A percentile compares a stretch with the other conserved stretches of the same genome.
Conservation (phyloP, 768 basidiomycete genomes). For the Peribolospora baueri region DNA sequence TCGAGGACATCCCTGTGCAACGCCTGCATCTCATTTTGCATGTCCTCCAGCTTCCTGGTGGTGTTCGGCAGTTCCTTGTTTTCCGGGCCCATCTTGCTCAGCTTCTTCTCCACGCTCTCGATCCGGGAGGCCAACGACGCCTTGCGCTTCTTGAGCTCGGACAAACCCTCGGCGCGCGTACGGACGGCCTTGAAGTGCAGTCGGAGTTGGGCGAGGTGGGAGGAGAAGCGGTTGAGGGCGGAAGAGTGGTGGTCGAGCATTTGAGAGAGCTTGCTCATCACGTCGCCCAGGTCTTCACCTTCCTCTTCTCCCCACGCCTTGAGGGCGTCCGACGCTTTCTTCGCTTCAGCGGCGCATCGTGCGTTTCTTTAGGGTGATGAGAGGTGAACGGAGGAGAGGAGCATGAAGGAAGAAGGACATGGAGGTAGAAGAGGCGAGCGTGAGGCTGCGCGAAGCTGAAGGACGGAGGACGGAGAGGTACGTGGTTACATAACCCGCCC, state of each 20-base stretch:
- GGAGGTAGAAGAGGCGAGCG: too few relatives aligned
- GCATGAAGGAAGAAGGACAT: too few relatives aligned
- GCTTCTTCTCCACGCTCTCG: conserved; percentile 23
- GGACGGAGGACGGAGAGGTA: too few relatives aligned
- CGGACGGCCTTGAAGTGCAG: conserved; percentile 21
- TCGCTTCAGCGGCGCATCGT: conserved; percentile 10
- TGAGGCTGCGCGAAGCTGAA: too few relatives aligned
- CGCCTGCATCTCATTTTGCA: neutral
- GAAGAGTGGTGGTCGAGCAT: conserved; percentile 19
- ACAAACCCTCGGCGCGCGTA: conserved; percentile 21
- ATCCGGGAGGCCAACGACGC: conserved; percentile 19
- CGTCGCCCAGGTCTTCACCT: conserved; percentile 21
- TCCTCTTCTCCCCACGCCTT: conserved; percentile 19
- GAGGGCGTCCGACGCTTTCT: conserved; percentile 16
- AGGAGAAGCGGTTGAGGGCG: conserved; percentile 11
- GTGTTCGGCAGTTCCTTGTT: conserved; percentile 16
- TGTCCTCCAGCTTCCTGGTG: conserved; percentile 12
- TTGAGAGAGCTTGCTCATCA: conserved; percentile 18
- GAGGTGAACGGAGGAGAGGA: too few relatives aligned
- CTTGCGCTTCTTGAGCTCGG: conserved; percentile 18
- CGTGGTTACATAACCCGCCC: too few relatives aligned
- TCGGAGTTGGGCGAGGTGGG: conserved; percentile 14
- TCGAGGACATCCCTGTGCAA: conserved; percentile 20
- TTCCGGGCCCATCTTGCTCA: conserved; percentile 20
- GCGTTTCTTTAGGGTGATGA: neutral